phyloP scores from a whole-genome alignment of 2,329 filamentous ascomycete species.

The Cladosporium austrohemisphaericum region DNA sequence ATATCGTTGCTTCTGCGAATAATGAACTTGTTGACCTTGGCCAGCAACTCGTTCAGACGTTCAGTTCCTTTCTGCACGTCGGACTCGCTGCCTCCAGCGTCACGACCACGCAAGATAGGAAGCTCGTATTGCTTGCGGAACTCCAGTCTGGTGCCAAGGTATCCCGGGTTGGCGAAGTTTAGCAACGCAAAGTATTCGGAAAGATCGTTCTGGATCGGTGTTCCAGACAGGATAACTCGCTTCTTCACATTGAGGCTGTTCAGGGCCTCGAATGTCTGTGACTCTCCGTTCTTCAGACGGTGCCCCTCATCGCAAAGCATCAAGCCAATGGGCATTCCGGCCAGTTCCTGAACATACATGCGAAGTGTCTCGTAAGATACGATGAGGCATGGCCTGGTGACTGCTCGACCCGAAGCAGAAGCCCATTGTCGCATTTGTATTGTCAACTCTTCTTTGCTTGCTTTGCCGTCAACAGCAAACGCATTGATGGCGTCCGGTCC shows the following conservation, averaged over 20 bases:
- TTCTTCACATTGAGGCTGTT: slow-evolving; percentile 86
- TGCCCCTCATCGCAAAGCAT: slow-evolving; percentile 96
- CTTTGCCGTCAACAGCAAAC: slow-evolving; percentile 96
- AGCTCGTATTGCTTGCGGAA: slow-evolving; percentile 94
- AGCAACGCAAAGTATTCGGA: slow-evolving; percentile 95
- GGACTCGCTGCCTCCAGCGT: slow-evolving; percentile 80
- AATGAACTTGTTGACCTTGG: slow-evolving; percentile 94
- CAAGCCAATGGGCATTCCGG: slow-evolving; percentile 83
- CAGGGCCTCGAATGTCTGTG: slow-evolving; percentile 86
- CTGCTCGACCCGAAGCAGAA: slow-evolving; percentile 80
- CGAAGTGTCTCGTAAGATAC: slow-evolving; percentile 96
- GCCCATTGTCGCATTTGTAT: slow-evolving; percentile 92
- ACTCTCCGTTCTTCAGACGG: slow-evolving; percentile 93
- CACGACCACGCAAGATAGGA: slow-evolving; percentile 85
- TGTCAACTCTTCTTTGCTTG: slow-evolving; percentile 86
- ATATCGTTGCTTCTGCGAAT: slow-evolving; percentile 98
- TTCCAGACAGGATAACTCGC: slow-evolving; percentile 91
- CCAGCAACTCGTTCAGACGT: slow-evolving; percentile 73
- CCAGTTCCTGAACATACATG: slow-evolving; percentile 84
- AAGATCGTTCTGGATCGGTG: slow-evolving; percentile 97
- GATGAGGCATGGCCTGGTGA: slow-evolving; percentile 90
- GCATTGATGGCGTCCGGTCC: slow-evolving; percentile 85
- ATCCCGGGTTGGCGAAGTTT: slow-evolving; percentile 91
- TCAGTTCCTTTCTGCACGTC: slow-evolving; percentile 81
- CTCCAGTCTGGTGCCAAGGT: slow-evolving; percentile 82